A percentile compares a stretch with the other conserved stretches of the same genome.
Conservation (phyloP, 108 stramenopile species). For the Cyclotella cryptica region DNA sequence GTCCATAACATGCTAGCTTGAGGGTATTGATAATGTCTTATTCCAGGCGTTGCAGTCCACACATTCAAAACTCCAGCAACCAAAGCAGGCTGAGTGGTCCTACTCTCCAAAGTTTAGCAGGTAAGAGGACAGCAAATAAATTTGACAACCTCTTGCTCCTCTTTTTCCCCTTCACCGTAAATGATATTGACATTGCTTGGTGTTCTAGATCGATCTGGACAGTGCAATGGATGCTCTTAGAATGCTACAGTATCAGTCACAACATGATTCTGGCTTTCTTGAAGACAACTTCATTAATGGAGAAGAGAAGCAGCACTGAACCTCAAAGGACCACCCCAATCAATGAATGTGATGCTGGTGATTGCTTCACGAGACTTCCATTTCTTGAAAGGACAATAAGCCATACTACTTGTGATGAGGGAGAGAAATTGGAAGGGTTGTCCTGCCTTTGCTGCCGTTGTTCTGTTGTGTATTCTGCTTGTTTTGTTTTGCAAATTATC, state of each 20-base stretch:
- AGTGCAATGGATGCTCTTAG: background rate
- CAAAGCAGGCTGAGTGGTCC: background rate
- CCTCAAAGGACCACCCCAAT: background rate
- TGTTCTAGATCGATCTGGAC: no score
- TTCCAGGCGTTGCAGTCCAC: no score
- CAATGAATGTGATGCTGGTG: constrained; percentile 4
- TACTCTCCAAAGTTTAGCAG: constrained; percentile 1
- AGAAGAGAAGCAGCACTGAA: background rate
- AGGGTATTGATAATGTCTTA: background rate
- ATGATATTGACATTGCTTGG: background rate
- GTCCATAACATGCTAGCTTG: background rate
- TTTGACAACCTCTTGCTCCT: constrained; percentile 30
- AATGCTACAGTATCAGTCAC: background rate
- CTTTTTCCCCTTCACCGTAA: constrained; percentile 35
- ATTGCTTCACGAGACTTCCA: constrained; percentile 26
- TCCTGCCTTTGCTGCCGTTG: background rate
- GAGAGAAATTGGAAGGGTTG: constrained; percentile 13
- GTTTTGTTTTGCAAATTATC: no score
- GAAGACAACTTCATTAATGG: constrained; percentile 39
- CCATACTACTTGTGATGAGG: constrained; percentile 31
- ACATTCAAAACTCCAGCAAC: no score
- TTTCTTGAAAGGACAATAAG: constrained; percentile 46
- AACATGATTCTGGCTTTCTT: constrained; percentile 31
- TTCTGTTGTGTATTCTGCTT: background rate
- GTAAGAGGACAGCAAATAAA: constrained; percentile 5